A percentile compares a stretch with the other conserved stretches of the same genome.
These are phyloP conservation scores for Rhodotorula babjevae DNA, from an alignment of 768 basidiomycete species.

Conservation along the genomic window DNA sequence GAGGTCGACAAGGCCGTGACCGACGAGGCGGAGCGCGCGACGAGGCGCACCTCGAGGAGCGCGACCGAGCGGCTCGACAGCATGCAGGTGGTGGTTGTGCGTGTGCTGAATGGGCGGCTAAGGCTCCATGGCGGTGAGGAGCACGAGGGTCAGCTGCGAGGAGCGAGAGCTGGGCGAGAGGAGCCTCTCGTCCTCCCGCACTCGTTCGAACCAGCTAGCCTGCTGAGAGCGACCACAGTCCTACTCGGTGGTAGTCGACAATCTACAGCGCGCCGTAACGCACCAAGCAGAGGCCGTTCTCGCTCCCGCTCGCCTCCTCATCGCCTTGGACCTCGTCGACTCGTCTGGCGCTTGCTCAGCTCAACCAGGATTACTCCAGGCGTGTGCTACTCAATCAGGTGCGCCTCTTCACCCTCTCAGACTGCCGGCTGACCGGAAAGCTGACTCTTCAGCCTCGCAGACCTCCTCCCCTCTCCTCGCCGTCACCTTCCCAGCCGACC, in stretches of 20 bases:
- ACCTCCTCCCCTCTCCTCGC: not conserved
- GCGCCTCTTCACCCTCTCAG: too few relatives aligned
- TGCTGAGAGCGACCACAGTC: too few relatives aligned
- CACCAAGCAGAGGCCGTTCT: too few relatives aligned
- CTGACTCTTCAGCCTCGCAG: too few relatives aligned
- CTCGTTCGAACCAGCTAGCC: too few relatives aligned
- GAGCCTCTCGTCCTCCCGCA: too few relatives aligned
- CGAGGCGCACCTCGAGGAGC: not conserved
- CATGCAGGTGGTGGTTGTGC: not conserved
- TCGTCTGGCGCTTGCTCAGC: not conserved
- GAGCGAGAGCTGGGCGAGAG: not conserved
- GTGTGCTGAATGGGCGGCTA: not conserved
- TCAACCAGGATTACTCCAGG: too few relatives aligned
- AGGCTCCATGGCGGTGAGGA: not conserved
- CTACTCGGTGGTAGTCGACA: too few relatives aligned
- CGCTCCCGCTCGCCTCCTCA: too few relatives aligned
- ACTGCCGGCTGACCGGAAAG: too few relatives aligned
- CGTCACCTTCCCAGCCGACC: not conserved
- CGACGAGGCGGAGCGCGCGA: not conserved
- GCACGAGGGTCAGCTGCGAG: not conserved
- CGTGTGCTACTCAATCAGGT: not conserved
- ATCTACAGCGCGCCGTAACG: too few relatives aligned
- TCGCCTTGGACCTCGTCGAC: not conserved
- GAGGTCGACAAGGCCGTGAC: slow-evolving; percentile 5
- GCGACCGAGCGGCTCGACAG: not conserved